A percentile compares a stretch with the other conserved stretches of the same genome.
These are phyloP conservation scores for Suhomyces bokatorum DNA, from an alignment of 1,139 yeast genomes.

Conservation along the genomic window DNA sequence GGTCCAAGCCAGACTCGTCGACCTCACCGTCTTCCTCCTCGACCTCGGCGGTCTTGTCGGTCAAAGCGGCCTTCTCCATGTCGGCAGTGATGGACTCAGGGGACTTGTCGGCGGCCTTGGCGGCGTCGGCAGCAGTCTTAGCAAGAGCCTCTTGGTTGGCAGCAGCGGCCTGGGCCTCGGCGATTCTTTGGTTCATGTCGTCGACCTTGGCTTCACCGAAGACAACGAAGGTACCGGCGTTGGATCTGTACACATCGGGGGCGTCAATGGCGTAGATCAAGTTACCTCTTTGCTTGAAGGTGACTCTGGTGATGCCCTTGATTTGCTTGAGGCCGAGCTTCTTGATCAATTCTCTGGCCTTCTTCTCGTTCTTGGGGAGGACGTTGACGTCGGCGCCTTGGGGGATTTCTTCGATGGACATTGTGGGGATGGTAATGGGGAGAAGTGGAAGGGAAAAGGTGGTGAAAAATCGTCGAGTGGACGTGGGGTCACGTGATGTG, in stretches of 20 bases:
- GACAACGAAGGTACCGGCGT: slow-evolving; percentile 93
- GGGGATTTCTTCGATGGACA: slow-evolving; percentile 64
- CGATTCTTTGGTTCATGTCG: slow-evolving; percentile 79
- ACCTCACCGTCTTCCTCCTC: slow-evolving; percentile 70
- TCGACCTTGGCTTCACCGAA: slow-evolving; percentile 98
- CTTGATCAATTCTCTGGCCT: slow-evolving; percentile 89
- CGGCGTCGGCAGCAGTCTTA: slow-evolving; percentile 47
- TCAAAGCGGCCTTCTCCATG: slow-evolving; percentile 75
- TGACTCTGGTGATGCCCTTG: slow-evolving; percentile 92
- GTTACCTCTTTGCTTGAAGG: slow-evolving; percentile 94
- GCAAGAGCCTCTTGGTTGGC: slow-evolving; percentile 61
- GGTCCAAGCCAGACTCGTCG: slow-evolving; percentile 78
- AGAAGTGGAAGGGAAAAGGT: not conserved
- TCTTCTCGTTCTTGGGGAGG: slow-evolving; percentile 89
- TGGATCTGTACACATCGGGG: slow-evolving; percentile 94
- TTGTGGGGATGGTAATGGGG: slow-evolving; percentile 20
- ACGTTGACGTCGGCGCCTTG: slow-evolving; percentile 86
- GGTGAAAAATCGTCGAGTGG: not conserved
- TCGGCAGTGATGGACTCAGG: slow-evolving; percentile 90
- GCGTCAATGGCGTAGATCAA: slow-evolving; percentile 87
- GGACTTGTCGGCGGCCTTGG: slow-evolving; percentile 44
- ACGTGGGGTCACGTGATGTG: not conserved
- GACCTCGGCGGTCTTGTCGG: slow-evolving; percentile 36
- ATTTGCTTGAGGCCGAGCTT: slow-evolving; percentile 90
- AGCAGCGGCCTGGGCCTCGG: slow-evolving; percentile 55